phyloP scores from a whole-genome alignment of 1,139 yeast genomes.

The Casaregolazyma suthepensis region DNA sequence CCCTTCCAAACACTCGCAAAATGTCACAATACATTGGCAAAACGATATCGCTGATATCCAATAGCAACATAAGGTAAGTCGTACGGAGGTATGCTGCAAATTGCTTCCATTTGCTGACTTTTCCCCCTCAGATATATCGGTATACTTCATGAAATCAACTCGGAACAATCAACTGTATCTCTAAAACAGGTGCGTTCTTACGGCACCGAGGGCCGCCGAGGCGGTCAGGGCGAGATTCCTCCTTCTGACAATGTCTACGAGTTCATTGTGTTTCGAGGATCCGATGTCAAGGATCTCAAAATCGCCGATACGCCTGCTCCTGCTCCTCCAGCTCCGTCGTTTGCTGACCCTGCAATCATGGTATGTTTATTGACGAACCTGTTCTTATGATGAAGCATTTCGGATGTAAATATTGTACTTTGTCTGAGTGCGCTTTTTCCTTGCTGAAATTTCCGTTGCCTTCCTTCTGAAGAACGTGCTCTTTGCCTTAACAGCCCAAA shows the following conservation, averaged over 20 bases:
- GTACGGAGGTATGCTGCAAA: neutral
- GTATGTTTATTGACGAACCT: conserved; percentile 19
- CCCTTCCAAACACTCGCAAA: neutral
- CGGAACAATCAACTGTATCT: conserved; percentile 88
- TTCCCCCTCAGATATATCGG: conserved; percentile 63
- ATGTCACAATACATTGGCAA: conserved; percentile 92
- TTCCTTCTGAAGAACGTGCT: conserved; percentile 35
- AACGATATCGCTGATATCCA: conserved; percentile 82
- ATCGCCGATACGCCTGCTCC: conserved; percentile 61
- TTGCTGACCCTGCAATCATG: conserved; percentile 32
- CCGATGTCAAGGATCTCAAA: conserved; percentile 84
- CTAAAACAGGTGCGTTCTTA: conserved; percentile 73
- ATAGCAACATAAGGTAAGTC: conserved; percentile 64
- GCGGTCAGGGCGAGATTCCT: conserved; percentile 63
- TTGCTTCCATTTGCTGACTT: neutral
- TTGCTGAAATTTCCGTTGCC: conserved; percentile 39
- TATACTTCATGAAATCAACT: conserved; percentile 74
- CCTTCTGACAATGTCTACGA: conserved; percentile 72
- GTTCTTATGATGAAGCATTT: conserved; percentile 26
- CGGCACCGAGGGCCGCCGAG: conserved; percentile 90
- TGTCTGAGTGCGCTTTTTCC: conserved; percentile 30
- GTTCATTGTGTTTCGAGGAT: conserved; percentile 81
- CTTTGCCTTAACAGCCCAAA: conserved; percentile 3
- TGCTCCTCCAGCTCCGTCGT: conserved; percentile 22
- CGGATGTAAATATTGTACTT: conserved; percentile 28